Conservation (phyloP, 257 asterid species). For the Solanum ossicruentum region DNA sequence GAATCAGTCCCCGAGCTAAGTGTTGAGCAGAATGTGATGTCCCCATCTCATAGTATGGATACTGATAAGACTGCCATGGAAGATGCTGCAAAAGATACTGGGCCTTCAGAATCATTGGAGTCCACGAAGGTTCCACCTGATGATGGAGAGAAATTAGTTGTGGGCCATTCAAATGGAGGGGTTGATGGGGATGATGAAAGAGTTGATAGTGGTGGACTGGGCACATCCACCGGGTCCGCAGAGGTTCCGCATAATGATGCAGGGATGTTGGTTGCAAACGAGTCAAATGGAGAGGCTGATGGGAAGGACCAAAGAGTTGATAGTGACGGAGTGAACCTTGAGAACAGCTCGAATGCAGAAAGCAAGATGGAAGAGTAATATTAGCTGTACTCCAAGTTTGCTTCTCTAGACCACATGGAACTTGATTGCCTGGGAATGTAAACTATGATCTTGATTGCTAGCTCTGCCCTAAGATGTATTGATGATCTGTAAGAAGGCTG, state of each 20-base stretch:
- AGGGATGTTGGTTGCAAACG: slow-evolving; percentile 13
- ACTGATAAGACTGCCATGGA: slow-evolving; percentile 12
- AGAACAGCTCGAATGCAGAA: not conserved
- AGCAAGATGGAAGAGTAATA: not conserved
- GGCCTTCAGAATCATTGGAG: slow-evolving; percentile 1
- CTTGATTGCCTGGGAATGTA: not conserved
- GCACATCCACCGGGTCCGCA: not conserved
- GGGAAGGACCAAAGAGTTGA: not conserved
- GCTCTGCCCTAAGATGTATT: not conserved
- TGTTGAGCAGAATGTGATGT: slow-evolving; percentile 10
- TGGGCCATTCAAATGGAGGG: not conserved
- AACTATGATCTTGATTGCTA: not conserved
- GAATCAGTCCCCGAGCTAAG: slow-evolving; percentile 27
- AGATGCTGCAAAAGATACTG: slow-evolving; percentile 19
- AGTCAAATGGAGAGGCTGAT: not conserved
- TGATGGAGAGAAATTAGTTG: slow-evolving; percentile 10
- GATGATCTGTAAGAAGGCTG: not conserved
- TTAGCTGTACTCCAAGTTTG: not conserved
- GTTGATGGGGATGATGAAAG: not conserved
- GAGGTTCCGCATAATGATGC: slow-evolving; percentile 1
- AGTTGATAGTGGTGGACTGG: not conserved
- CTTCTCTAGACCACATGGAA: not conserved
- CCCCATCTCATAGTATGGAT: slow-evolving; percentile 16
- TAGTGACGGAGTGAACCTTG: not conserved
- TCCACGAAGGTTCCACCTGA: slow-evolving; percentile 1